Percentiles rank a stretch among this genome's conserved stretches.
These are phyloP conservation scores for Phaeotremella fagi DNA, from an alignment of 768 basidiomycete species.

Conservation along the genomic window DNA sequence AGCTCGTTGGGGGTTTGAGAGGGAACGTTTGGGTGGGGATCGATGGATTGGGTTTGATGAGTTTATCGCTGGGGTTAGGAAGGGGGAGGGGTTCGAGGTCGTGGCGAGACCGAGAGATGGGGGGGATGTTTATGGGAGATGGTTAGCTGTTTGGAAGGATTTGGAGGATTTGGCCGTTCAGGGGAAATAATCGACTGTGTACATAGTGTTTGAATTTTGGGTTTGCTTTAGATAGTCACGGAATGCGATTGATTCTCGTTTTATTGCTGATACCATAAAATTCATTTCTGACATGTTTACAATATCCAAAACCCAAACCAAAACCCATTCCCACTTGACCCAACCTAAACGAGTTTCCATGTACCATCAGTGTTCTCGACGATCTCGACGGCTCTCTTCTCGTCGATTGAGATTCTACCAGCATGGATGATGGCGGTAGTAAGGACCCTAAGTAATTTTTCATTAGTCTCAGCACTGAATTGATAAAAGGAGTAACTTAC, in stretches of 20 bases:
- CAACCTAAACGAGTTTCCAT: slow-evolving; percentile 27
- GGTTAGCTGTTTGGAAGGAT: too few relatives aligned
- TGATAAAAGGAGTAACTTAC: slow-evolving; percentile 59
- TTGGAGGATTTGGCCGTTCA: too few relatives aligned
- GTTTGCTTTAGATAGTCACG: too few relatives aligned
- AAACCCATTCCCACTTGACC: too few relatives aligned
- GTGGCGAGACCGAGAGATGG: too few relatives aligned
- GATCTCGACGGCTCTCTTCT: slow-evolving; percentile 77
- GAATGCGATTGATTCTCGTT: too few relatives aligned
- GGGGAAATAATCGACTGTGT: too few relatives aligned
- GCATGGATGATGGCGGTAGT: slow-evolving; percentile 65
- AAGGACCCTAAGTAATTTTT: slow-evolving; percentile 31
- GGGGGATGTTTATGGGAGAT: too few relatives aligned
- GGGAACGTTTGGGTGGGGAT: slow-evolving; percentile 8
- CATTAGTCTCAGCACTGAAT: slow-evolving; percentile 50
- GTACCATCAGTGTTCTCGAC: slow-evolving; percentile 53
- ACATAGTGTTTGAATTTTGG: too few relatives aligned
- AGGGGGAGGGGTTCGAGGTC: slow-evolving; percentile 8
- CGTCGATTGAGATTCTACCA: slow-evolving; percentile 81
- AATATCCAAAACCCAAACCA: too few relatives aligned
- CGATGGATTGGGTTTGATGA: slow-evolving; percentile 31
- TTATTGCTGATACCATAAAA: too few relatives aligned
- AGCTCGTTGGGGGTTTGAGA: slow-evolving; percentile 40
- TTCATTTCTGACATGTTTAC: too few relatives aligned
- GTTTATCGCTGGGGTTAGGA: slow-evolving; percentile 27